Conservation (phyloP, 1,139 yeast genomes). For the Nakaseomyces uthaithaninus region DNA sequence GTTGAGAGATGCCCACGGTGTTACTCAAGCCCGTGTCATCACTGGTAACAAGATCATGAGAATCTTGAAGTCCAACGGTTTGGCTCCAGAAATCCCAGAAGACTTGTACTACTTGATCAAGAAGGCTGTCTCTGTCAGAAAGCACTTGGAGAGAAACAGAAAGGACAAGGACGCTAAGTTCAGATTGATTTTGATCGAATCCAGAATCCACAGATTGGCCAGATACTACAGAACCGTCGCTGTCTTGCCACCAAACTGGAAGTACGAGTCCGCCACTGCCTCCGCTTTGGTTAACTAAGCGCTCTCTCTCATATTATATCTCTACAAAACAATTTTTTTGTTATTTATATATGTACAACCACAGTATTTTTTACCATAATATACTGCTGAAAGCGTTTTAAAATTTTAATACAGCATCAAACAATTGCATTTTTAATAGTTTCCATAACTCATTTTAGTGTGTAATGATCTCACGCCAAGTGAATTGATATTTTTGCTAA, state of each 20-base stretch:
- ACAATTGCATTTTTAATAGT: no score
- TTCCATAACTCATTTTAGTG: no score
- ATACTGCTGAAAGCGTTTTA: no score
- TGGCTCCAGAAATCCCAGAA: constrained; percentile 99
- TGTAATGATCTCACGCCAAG: no score
- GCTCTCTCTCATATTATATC: constrained; percentile 4
- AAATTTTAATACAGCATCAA: no score
- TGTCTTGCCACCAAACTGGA: constrained; percentile 99
- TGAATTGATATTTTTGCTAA: no score
- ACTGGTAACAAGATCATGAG: constrained; percentile 99
- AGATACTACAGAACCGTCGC: constrained; percentile 99
- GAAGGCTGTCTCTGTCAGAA: constrained; percentile 99
- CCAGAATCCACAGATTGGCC: constrained; percentile 99
- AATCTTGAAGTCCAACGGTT: constrained; percentile 97
- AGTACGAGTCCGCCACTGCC: constrained; percentile 99
- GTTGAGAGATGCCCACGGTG: constrained; percentile 99
- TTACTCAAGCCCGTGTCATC: constrained; percentile 92
- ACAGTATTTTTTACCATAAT: not conserved
- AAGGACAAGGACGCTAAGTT: constrained; percentile 99
- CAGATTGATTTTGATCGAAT: constrained; percentile 99
- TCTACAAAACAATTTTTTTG: constrained; percentile 1
- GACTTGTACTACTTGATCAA: constrained; percentile 97
- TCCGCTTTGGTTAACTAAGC: constrained; percentile 94
- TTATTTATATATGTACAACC: constrained; percentile 1
- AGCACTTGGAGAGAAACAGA: constrained; percentile 99